Base-by-base conservation (phyloP, 2,329 filamentous ascomycete species). In the Curvularia lunata region DNA sequence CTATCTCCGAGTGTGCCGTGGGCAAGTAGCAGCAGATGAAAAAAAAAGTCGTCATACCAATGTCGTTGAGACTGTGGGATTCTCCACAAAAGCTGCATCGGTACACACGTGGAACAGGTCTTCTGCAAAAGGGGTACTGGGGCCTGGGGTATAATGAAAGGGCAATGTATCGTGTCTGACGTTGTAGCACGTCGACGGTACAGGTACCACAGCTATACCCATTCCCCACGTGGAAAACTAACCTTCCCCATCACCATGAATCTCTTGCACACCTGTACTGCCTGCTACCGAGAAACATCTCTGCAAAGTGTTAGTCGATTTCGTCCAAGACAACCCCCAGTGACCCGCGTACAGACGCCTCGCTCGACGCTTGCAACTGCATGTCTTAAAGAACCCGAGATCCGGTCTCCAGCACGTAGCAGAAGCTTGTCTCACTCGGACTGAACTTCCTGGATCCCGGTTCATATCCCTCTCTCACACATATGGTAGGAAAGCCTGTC, bases 41-140 rank as follows among this genome's bases (percentile, higher is more conserved):
- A 62, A 62, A 45, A 16, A 65, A 66, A 62, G 60, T 61, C 66
- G 67, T 69, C 66, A 69, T 65, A 65, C 66, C 56, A 25, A 54
- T 57, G 54, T 61, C 53, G 60, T 55, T 58, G 58, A 57, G 43
- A 25, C 13, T 3, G 8, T 18, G 9, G 6, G 57, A 56, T 56
- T 13, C 54, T 50, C 53, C 61, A 58, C 57, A 63, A 69, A 58
- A 54, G 38, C 18, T 12, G 5, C 49, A 38, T 67, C 70, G 42
- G 55, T 62, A 70, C 68, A 57, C 46, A 38, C 56, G 49, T 60
- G 54, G 59, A 59, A 19, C 28, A 38, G 32, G 16, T 62, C 56
- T 30, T 57, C 54, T 55, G 52, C 42, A 19, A 53, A 47, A 62
- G 56, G 56, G 54, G 64, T 70, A 62, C 64, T 68, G 69, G 25